Conservation (phyloP, 352 stramenopile species). For the Phytophthora meadii region DNA sequence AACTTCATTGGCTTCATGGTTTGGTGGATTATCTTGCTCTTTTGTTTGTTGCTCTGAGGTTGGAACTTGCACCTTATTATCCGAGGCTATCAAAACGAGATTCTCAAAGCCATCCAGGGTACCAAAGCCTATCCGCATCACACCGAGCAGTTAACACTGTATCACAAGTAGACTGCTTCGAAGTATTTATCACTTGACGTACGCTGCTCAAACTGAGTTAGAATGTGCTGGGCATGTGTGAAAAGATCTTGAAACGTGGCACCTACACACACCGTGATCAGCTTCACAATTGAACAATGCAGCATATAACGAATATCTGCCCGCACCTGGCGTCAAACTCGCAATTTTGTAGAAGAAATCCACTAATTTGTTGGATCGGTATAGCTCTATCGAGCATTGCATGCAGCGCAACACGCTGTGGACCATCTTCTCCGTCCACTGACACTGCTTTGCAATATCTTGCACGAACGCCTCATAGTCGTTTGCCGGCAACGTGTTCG, state of each 20-base stretch:
- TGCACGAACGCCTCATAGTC: slow-evolving; percentile 44
- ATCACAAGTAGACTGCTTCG: not conserved
- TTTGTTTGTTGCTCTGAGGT: slow-evolving; percentile 14
- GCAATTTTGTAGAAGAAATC: slow-evolving; percentile 46
- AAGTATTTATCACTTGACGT: slow-evolving; percentile 15
- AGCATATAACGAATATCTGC: not conserved
- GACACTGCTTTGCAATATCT: slow-evolving; percentile 41
- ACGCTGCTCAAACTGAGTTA: slow-evolving; percentile 55
- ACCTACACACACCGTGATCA: slow-evolving; percentile 17
- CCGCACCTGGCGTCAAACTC: slow-evolving; percentile 46
- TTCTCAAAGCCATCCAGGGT: slow-evolving; percentile 46
- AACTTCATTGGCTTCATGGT: not conserved
- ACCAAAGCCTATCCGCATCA: slow-evolving; percentile 41
- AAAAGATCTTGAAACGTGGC: slow-evolving; percentile 43
- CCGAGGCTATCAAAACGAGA: slow-evolving; percentile 28
- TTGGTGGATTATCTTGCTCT: not conserved
- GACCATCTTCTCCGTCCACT: slow-evolving; percentile 44
- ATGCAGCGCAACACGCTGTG: slow-evolving; percentile 45
- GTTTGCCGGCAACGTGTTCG: slow-evolving; percentile 17
- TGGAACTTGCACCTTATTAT: slow-evolving; percentile 6
- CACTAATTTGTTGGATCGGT: slow-evolving; percentile 48
- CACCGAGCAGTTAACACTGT: not conserved
- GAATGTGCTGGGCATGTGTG: slow-evolving; percentile 39
- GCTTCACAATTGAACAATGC: too few species aligned
- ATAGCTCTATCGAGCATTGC: slow-evolving; percentile 48